Evolutionary conservation across 2,329 filamentous ascomycete species (phyloP), one percentile per base, ranked within the genome.

Genomic region (Paecilomyces niveus): DNA sequence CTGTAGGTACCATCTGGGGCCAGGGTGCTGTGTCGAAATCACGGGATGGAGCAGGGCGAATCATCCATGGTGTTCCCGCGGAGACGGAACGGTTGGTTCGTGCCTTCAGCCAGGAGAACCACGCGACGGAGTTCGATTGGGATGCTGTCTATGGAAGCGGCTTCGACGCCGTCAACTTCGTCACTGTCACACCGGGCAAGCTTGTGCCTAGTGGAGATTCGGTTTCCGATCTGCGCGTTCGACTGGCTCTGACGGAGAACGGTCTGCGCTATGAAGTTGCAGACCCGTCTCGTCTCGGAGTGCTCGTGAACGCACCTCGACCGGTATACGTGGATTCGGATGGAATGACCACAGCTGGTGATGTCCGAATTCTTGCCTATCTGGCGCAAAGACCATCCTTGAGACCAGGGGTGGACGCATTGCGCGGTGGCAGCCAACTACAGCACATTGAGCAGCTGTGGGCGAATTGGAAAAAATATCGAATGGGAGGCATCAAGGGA

Each of bases 21-120:
- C 92, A 97, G 73, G 94, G 94, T 2, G 93, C 92, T 0, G 85
- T 83, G 0, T 78, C 78, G 6, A 96, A 96, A 75, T 80, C 77
- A 0, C 79, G 80, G 24, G 79, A 80, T 0, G 74, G 78, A 0
- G 91, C 92, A 0, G 76, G 77, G 0, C 66, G 77, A 0, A 86
- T 95, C 10, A 73, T 91, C 57, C 90, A 90, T 62, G 90, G 88
- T 0, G 83, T 90, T 63, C 80, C 82, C 0, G 74, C 78, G 3
- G 84, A 89, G 67, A 86, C 87, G 0, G 75, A 78, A 61, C 67
- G 68, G 24, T 83, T 99, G 78, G 81, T 97, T 50, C 80, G 79
- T 57, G 90, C 89, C 0, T 97, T 99, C 74, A 89, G 91, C 0
- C 81, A 80, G 15, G 94, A 99, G 77, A 99, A 99, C 68, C 87